Base-by-base conservation (phyloP, 2,329 filamentous ascomycete genomes). In the Fusarium sp. region DNA sequence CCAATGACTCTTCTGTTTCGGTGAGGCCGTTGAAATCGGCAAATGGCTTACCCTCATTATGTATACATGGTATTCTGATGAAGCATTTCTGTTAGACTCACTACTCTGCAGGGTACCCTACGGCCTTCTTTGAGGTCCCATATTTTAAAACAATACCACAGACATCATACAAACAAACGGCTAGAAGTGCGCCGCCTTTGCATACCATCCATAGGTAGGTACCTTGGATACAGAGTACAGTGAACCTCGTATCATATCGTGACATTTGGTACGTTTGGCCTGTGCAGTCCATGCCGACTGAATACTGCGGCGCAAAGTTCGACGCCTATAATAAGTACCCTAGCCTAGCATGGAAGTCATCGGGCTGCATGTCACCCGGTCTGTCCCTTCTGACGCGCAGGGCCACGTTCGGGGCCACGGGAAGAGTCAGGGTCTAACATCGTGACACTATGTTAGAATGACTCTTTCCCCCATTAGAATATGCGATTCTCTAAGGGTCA, bases 311-410 rank as follows among this genome's bases (percentile, higher is more conserved):
- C 30, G 34, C 18, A 22, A 41, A 34, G 30, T 12, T 61, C 54
- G 40, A 45, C 25, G 25, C 37, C 18, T 40, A 42, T 37, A 46
- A n/a, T 12, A n/a, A 37, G 34, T 37, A 37, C 34, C 32, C 34
- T n/a, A 37, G 34, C 34, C 34, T 37, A 37, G 18, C 24, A n/a
- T n/a, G 34, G 24, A n/a, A 53, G 37, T 25, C 34, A 53, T 52
- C 16, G 32, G 18, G 18, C 62, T 69, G 64, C 68, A 53, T 69
- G 65, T 71, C 67, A 69, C 62, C 62, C 44, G 56, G 51, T 40
- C 65, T 40, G 18, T 68, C 46, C 51, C 64, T 61, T 64, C 57
- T 71, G 69, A 71, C 57, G 65, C 57, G 56, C 56, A 69, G 51
- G 51, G 57, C 66, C 56, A 48, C 44, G 51, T 62, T 49, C 54